A percentile compares a stretch with the other conserved stretches of the same genome.
phyloP scores from a whole-genome alignment of 129 eudicot species.

The Rutidosis leptorrhynchoides region DNA sequence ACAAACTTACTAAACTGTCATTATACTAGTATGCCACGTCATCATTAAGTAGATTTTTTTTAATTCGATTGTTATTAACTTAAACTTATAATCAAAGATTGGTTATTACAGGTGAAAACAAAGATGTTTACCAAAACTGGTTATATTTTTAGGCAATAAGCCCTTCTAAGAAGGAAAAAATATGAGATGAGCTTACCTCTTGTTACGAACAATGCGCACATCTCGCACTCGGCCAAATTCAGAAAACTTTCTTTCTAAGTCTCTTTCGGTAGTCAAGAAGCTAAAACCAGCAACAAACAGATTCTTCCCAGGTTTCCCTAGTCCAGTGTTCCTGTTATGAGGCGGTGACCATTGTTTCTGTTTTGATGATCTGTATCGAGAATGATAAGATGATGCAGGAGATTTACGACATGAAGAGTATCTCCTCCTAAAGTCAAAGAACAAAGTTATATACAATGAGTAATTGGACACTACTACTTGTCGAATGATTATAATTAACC shows the following conservation, averaged over 20 bases:
- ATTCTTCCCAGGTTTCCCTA: constrained; percentile 13
- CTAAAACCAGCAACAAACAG: constrained; percentile 13
- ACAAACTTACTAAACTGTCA: too few relatives aligned
- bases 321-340: constrained; percentile 9
- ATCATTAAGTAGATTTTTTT: too few relatives aligned
- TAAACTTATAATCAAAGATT: too few relatives aligned
- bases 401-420: constrained; percentile 2
- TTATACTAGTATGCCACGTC: too few relatives aligned
- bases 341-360: constrained; percentile 12
- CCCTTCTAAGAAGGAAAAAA: neutral
- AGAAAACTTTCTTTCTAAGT: constrained; percentile 16
- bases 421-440: constrained; percentile 12
- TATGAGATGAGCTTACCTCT: neutral
- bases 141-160: neutral
- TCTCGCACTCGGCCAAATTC: constrained; percentile 8
- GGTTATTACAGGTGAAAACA: neutral
- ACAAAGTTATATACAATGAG: neutral
- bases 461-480: neutral
- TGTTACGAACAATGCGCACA: constrained; percentile 18
- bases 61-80: too few relatives aligned
- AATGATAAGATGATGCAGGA: constrained; percentile 9
- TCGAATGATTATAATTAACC: neutral
- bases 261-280: constrained; percentile 13
- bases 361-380: constrained; percentile 14
- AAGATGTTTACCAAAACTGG: neutral